Base-by-base conservation (phyloP, 148 eudicot species). In the Rhododendron kiyosumense region DNA sequence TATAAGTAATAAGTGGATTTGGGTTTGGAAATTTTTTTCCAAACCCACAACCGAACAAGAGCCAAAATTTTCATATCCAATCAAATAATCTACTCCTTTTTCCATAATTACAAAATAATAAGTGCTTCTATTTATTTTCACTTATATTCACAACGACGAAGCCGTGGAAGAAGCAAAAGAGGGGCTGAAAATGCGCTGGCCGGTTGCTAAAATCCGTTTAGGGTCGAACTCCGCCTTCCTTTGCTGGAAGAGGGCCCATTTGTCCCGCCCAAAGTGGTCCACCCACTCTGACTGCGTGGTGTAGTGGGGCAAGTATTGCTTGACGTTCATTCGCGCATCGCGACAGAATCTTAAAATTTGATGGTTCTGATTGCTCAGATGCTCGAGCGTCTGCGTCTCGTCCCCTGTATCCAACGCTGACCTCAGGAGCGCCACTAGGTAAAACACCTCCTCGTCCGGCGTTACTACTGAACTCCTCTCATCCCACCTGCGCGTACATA, bases 251-350 rank as follows among this genome's bases (percentile, higher is more conserved):
- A 45, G 84, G 30, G 85, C 86, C 99, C 99, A 96, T 77, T 92
- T 95, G 0, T 92, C 90, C 20, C 93, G 96, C 54, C 97, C 98
- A 52, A 91, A 96, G 87, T 96, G 98, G 86, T 91, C 86, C 52
- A 87, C 91, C 99, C 99, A 96, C 73, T 96, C 93, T 28, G 65
- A 26, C 63, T 92, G 93, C 0, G 94, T 89, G 36, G 89, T 89
- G 86, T 94, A 96, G 69, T 95, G 96, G 41, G 98, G 98, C 49
- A 96, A 83, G 83, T 96, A 96, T n/a, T 96, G 97, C 85, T 95
- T 96, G 26, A 90, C 54, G 1, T 88, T 85, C 38, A 96, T 95
- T 20, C 89, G 83, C 3, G 78, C 88, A 0, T 94, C 92, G 15
- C 90, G 46, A 59, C 99, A 96, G 46, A 95, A 95, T 81, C 83